phyloP scores from a whole-genome alignment of 805 yeast genomes.

The Komagataella pastoris region DNA sequence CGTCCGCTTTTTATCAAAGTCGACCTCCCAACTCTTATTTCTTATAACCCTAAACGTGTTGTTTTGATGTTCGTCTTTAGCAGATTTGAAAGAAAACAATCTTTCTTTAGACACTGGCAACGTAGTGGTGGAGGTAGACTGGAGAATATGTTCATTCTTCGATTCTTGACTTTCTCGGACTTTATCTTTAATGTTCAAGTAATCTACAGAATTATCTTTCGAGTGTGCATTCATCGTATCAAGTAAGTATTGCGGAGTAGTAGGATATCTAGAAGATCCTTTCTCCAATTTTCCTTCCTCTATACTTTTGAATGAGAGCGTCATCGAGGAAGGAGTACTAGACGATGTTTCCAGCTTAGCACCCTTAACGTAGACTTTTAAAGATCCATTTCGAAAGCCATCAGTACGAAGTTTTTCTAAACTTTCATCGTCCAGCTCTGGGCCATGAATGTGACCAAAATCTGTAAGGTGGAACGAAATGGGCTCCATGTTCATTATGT shows the following conservation, averaged over 20 bases:
- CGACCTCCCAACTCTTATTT: slow-evolving; percentile 57
- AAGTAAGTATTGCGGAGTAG: slow-evolving; percentile 57
- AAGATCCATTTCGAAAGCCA: slow-evolving; percentile 16
- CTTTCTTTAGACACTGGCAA: background rate
- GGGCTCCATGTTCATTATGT: slow-evolving; percentile 18
- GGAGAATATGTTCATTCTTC: background rate
- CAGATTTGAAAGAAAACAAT: background rate
- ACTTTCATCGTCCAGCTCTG: slow-evolving; percentile 35
- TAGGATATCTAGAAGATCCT: slow-evolving; percentile 25
- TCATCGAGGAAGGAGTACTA: slow-evolving; percentile 39
- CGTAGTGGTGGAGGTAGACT: background rate
- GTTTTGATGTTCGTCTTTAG: background rate
- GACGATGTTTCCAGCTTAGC: slow-evolving; percentile 3
- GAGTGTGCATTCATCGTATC: slow-evolving; percentile 16
- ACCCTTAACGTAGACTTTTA: slow-evolving; percentile 9
- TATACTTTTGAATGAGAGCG: slow-evolving; percentile 36
- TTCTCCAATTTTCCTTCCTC: slow-evolving; percentile 19
- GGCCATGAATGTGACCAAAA: slow-evolving; percentile 46
- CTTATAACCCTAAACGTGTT: slow-evolving; percentile 56
- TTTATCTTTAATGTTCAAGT: slow-evolving; percentile 42
- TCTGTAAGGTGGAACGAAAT: slow-evolving; percentile 53
- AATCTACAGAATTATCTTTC: slow-evolving; percentile 28
- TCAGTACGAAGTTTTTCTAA: slow-evolving; percentile 22
- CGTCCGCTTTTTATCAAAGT: slow-evolving; percentile 66
- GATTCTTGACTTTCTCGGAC: background rate